Evolutionary conservation across 2,329 filamentous ascomycete species (phyloP).

Genomic region (Drechslera avenae): DNA sequence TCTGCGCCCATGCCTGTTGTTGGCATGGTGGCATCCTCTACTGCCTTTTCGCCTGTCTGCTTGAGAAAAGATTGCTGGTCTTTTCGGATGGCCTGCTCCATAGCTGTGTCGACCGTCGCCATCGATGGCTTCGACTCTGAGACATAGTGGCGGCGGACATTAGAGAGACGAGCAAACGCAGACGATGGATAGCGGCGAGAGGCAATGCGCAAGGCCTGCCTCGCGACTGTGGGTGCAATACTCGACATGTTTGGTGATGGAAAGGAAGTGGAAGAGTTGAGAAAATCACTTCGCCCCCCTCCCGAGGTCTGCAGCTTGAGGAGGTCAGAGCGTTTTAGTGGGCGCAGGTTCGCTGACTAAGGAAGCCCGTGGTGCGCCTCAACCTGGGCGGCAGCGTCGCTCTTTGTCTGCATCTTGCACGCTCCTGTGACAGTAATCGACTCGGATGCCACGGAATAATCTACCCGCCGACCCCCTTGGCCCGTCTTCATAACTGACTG

Average conservation of each 20-base stretch:
- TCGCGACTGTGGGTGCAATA: conserved; percentile 68
- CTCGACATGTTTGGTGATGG: conserved; percentile 49
- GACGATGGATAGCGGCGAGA: conserved; percentile 56
- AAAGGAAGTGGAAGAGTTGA: conserved; percentile 14
- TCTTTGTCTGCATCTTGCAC: too few relatives aligned
- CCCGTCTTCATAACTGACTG: too few relatives aligned
- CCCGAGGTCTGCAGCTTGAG: conserved; percentile 7
- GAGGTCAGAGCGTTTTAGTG: conserved; percentile 4
- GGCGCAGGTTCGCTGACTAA: conserved; percentile 7
- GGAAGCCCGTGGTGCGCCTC: neutral
- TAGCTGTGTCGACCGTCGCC: conserved; percentile 81
- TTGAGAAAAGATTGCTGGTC: conserved; percentile 80
- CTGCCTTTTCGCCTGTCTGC: conserved; percentile 60
- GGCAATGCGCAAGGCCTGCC: conserved; percentile 71
- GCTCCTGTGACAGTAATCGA: too few relatives aligned
- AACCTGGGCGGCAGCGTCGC: too few relatives aligned
- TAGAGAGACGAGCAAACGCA: conserved; percentile 49
- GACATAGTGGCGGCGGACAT: conserved; percentile 72
- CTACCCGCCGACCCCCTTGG: too few relatives aligned
- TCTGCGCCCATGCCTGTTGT: conserved; percentile 64
- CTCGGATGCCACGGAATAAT: too few relatives aligned
- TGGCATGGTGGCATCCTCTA: conserved; percentile 64
- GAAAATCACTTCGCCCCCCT: conserved; percentile 4
- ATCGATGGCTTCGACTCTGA: conserved; percentile 79
- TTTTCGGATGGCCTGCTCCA: conserved; percentile 64